Percentiles rank a stretch among this genome's conserved stretches.
phyloP scores from a whole-genome alignment of 2,329 filamentous ascomycete genomes.

The Teratosphaeriaceae sp. region DNA sequence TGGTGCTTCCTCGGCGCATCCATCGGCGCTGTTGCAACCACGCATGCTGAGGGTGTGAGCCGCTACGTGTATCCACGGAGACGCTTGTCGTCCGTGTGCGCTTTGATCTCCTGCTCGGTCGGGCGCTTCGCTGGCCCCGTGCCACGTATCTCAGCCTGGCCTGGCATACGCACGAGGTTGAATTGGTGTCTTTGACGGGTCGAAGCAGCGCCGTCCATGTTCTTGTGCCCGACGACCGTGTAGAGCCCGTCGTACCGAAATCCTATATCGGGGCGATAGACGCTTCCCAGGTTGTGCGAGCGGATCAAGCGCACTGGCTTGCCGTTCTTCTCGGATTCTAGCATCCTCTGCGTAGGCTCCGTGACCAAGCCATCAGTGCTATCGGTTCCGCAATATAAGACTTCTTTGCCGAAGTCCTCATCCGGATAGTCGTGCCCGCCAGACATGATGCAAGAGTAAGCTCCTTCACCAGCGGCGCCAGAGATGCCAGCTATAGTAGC shows the following conservation, averaged over 20 bases:
- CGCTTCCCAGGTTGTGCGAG: constrained; percentile 35
- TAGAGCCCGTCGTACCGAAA: constrained; percentile 56
- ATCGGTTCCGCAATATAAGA: constrained; percentile 49
- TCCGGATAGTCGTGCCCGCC: constrained; percentile 40
- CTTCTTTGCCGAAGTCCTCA: constrained; percentile 42
- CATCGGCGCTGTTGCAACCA: no score
- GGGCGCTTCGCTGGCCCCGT: constrained; percentile 35
- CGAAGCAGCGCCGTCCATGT: constrained; percentile 34
- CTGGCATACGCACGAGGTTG: constrained; percentile 35
- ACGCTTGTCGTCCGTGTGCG: constrained; percentile 14
- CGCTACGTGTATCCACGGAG: constrained; percentile 12
- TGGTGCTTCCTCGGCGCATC: no score
- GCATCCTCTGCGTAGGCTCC: constrained; percentile 37
- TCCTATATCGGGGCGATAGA: constrained; percentile 41
- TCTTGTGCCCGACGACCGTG: constrained; percentile 33
- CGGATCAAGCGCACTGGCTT: constrained; percentile 47
- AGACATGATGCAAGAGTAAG: constrained; percentile 51
- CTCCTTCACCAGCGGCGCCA: constrained; percentile 40
- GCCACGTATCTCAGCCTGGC: constrained; percentile 42
- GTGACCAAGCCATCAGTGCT: constrained; percentile 27
- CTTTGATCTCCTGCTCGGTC: constrained; percentile 34
- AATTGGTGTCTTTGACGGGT: constrained; percentile 43
- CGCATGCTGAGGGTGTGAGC: no score
- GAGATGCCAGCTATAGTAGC: constrained; percentile 44
- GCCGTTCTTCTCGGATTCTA: constrained; percentile 32